Evolutionary conservation across 176 grass and related monocot species (phyloP), one percentile per base, ranked within the genome.

Genomic region (Urochloa ruziziensis): DNA sequence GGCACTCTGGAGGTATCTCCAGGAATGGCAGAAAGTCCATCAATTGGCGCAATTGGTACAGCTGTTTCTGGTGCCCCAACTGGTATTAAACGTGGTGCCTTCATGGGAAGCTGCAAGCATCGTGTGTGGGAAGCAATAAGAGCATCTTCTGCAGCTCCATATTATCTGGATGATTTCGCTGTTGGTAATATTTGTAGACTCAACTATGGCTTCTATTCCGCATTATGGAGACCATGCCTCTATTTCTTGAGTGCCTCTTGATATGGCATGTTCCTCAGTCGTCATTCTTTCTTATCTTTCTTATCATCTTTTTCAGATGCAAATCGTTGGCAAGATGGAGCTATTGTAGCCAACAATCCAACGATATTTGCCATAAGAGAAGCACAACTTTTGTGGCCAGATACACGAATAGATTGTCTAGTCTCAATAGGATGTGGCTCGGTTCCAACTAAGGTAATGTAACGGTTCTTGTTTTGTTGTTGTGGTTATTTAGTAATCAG

Each of bases 331-430:
- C 93, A 98, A 87, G 96, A 98, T 65, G 96, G 93, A 78, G 96
- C 96, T 73, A 98, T 98, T 83, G 93, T 98, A 85, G 96, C 89
- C 30, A 98, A 98, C 62, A 98, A 98, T 92, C 96, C 96, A 49
- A 98, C 96, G 18, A 95, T 98, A 35, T 98, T 98, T 91, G 93
- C 96, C 11, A 92, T 98, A 51, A 98, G 96, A 90, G 96, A 98
- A 82, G 96, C 96, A 4, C 96, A 98, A 48, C 93, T 98, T 81
- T 86, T 98, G 59, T 98, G 96, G 96, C 96, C 96, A 77, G 96
- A 98, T 88, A 89, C 93, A n/a, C 83, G 77, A 82, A 95, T 98
- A 59, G 96, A 98, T 67, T 98, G 96, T 79, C 85, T 95, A 37
- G 91, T 98, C 77, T 98, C 96, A 5, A 84, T 98, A 71, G 96